These are phyloP conservation scores for Aspergillus bridgeri DNA, from an alignment of 495 filamentous ascomycete genomes.

Conservation along the genomic window DNA sequence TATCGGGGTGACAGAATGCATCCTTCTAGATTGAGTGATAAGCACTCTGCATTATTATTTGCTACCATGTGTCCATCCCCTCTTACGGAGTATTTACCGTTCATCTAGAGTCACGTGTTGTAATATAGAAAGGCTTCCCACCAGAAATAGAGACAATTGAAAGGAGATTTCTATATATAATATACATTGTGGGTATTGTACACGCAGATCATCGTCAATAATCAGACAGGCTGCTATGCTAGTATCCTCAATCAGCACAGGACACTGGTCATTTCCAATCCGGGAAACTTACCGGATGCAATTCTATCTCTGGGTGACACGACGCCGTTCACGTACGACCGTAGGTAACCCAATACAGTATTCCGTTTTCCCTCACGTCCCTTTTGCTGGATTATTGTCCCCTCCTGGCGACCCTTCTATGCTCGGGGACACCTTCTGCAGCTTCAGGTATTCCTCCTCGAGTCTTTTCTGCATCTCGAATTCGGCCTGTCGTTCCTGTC, in stretches of 20 bases:
- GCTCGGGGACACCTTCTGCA: slow-evolving; percentile 61
- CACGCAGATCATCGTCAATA: neutral
- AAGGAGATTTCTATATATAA: slow-evolving; percentile 12
- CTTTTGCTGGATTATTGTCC: slow-evolving; percentile 20
- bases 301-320: neutral
- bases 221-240: neutral
- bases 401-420: slow-evolving; percentile 20
- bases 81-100: no score
- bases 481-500: slow-evolving; percentile 82
- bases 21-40: no score
- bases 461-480: slow-evolving; percentile 86
- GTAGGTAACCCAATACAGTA: neutral
- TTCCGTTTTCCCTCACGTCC: slow-evolving; percentile 4
- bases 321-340: neutral
- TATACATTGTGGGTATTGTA: slow-evolving; percentile 21
- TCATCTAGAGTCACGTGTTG: no score
- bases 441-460: slow-evolving; percentile 85
- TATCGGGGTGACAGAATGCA: no score
- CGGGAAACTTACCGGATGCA: slow-evolving; percentile 6
- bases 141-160: no score
- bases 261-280: neutral
- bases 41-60: no score
- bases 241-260: neutral
- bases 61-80: no score
- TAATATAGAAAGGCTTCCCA: no score